phyloP scores from a whole-genome alignment of 441 rosid species.

The Sinapis alba region DNA sequence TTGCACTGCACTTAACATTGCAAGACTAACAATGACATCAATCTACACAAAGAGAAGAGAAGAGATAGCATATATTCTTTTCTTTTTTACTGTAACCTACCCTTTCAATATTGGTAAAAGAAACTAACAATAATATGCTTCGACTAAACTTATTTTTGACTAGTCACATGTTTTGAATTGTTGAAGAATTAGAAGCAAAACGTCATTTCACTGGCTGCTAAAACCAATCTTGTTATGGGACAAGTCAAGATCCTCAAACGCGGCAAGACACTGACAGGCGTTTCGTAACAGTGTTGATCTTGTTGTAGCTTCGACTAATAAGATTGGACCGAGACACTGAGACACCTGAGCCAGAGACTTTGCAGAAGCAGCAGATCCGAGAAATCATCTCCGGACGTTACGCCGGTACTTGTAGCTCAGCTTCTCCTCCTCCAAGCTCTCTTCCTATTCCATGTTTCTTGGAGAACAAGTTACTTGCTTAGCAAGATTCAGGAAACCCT shows the following conservation, averaged over 20 bases:
- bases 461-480: conserved; percentile 27
- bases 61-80: not conserved
- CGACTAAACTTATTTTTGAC: too few species aligned
- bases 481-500: conserved; percentile 2
- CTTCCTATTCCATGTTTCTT: conserved; percentile 63
- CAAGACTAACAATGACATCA: too few species aligned
- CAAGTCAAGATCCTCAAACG: conserved; percentile 74
- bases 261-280: conserved; percentile 49
- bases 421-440: conserved; percentile 71
- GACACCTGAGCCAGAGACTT: conserved; percentile 54
- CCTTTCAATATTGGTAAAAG: too few species aligned
- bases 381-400: conserved; percentile 28
- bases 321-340: too few species aligned
- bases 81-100: too few species aligned
- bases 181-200: too few species aligned
- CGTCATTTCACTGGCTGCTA: too few species aligned
- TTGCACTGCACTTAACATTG: too few species aligned
- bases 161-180: too few species aligned
- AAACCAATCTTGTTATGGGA: conserved; percentile 51
- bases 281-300: conserved; percentile 25
- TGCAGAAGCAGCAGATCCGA: conserved; percentile 46
- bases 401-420: conserved; percentile 43
- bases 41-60: not conserved
- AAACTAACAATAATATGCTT: too few species aligned
- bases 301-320: conserved; percentile 45